Conservation (phyloP, 306 rosid species). For the Sicyos edulis region DNA sequence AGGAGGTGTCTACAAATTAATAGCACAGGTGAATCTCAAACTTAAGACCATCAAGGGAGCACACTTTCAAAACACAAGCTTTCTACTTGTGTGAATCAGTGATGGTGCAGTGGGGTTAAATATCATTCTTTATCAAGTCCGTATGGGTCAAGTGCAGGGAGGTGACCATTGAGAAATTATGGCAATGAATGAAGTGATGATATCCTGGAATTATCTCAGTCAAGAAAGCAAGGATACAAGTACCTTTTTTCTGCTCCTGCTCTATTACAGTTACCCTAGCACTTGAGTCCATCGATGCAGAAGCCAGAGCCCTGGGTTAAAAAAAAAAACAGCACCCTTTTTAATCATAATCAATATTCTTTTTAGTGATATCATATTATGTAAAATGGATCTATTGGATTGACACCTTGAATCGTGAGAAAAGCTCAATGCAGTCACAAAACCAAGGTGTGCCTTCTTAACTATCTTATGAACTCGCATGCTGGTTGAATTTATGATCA, state of each 20-base stretch:
- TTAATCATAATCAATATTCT: slow-evolving; percentile 17
- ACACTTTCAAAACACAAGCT: slow-evolving; percentile 1
- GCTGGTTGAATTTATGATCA: slow-evolving; percentile 55
- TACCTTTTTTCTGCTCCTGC: slow-evolving; percentile 59
- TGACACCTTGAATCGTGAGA: slow-evolving; percentile 80
- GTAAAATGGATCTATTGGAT: slow-evolving; percentile 5
- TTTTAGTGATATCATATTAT: slow-evolving; percentile 8
- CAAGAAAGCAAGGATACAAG: slow-evolving; percentile 19
- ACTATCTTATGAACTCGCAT: slow-evolving; percentile 49
- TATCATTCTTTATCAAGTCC: slow-evolving; percentile 11
- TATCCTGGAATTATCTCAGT: slow-evolving; percentile 1
- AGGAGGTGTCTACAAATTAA: too few species aligned
- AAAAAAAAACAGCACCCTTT: slow-evolving; percentile 24
- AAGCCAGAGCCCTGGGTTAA: slow-evolving; percentile 65
- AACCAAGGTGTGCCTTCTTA: slow-evolving; percentile 75
- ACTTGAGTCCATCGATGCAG: slow-evolving; percentile 83
- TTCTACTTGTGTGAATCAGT: background rate
- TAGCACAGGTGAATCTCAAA: too few species aligned
- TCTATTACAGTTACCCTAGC: slow-evolving; percentile 61
- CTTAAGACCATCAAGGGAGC: too few species aligned
- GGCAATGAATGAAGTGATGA: background rate
- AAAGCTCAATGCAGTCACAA: slow-evolving; percentile 78
- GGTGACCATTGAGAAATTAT: background rate
- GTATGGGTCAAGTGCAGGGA: background rate
- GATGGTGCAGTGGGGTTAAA: background rate